Evolutionary conservation across 768 basidiomycete genomes (phyloP), one percentile per base, ranked within the genome.

Genomic region (Leccinum obscurum): DNA sequence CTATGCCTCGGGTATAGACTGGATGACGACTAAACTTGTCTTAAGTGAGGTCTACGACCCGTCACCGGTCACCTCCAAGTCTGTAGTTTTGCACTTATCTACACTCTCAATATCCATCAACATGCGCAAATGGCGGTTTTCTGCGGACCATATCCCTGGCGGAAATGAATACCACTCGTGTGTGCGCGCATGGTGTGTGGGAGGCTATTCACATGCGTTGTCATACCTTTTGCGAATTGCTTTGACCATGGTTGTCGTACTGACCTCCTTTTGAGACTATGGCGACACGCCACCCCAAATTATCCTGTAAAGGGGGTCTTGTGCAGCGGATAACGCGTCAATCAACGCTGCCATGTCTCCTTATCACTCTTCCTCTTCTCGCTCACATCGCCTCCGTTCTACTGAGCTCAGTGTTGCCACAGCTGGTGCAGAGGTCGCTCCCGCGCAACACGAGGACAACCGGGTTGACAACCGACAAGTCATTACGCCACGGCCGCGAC

Each of bases 1-100:
- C 76, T 48, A 76, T 92, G 66, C 90, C 89, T 54, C 83, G 89
- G 52, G 84, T 54, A 62, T 63, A 13, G 37, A 48, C 7, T 44
- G 32, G 34, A 30, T 35, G 28, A 11, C 11, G 20, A 24, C 32
- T 34, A 15, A 8, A 17, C 5, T 37, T 41, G 24, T 53, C 30
- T 52, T 49, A 11, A 10, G 24, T 56, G 56, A 44, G 20, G 11
- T 46, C 37, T 22, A 41, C 46, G 54, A 54, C n/a, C 41, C 0
- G 41, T 41, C 39, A 53, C 17, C 41, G 3, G 41, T 44, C 39
- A 2, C 22, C 10, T 24, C 55, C 61, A 22, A 17, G 24, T 56
- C 26, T 52, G n/a, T 64, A 63, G 48, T 57, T 57, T 51, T 50
- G 46, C 53, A 48, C 20, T 41, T 57, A 28, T 48, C 55, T 58